Evolutionary conservation across 2,329 filamentous ascomycete genomes (phyloP), one percentile per base, ranked within the genome.

Genomic region (Malbranchea cinnamomea): DNA sequence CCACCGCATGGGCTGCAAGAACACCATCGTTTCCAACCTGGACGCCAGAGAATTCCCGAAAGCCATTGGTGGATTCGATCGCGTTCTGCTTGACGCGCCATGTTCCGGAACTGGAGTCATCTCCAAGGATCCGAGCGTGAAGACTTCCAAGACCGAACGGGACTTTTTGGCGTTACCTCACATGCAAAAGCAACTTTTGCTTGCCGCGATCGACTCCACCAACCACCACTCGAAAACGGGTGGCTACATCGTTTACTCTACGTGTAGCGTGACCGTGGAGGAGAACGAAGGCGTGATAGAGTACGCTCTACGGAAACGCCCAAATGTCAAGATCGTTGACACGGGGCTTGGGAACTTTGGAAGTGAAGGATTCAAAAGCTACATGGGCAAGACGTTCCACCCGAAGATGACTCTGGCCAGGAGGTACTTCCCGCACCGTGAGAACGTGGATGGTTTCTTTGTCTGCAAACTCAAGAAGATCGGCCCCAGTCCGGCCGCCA

Each of bases 91-190:
- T 35, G 85, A 98, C 59, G 85, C 84, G 1, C 89, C 89, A 4
- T 95, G 89, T 62, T 92, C 85, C 3, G 87, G 89, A 43, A 98
- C 89, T 1, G 89, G 89, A 46, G 89, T 98, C 49, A 98, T 98
- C 42, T 79, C 84, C 39, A 98, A 98, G 63, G 89, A 98, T 57
- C 73, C 87, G 18, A 83, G 78, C 41, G 84, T 98, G 44, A 98
- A 98, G 68, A 95, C 87, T 14, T 95, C 94, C 65, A 95, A 95
- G 67, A 91, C 81, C 7, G 83, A 92, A 52, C 78, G 77, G 41
- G 89, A 98, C 56, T 98, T 98, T 63, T 71, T 94, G 55, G 74
- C 78, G 48, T 71, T 98, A 30, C 85, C 89, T 0, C 89, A 98
- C 56, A 71, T 83, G 36, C 89, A 98, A 57, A 94, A 94, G 57